Conservation (phyloP, 2,329 filamentous ascomycete genomes). For the Eutypella sp. region DNA sequence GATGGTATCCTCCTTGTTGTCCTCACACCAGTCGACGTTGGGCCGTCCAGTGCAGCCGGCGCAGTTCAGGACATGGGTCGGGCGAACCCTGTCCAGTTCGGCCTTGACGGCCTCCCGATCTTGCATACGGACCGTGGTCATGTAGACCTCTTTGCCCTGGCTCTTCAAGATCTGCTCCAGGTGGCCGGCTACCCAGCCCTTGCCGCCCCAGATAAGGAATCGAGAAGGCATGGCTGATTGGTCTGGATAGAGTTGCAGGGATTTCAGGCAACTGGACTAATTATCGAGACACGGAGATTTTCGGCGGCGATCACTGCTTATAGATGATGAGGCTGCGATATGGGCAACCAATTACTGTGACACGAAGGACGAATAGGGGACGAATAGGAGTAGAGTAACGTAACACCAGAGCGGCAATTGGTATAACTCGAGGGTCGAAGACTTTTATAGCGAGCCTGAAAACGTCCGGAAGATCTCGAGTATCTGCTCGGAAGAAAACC, state of each 20-base stretch:
- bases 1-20: constrained; percentile 62
- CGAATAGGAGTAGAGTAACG: too few relatives aligned
- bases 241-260: constrained; percentile 9
- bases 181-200: constrained; percentile 59
- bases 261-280: too few relatives aligned
- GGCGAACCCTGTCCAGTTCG: constrained; percentile 54
- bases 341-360: too few relatives aligned
- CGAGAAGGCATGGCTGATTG: constrained; percentile 24
- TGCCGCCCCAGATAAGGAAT: constrained; percentile 61
- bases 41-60: constrained; percentile 62
- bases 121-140: constrained; percentile 62
- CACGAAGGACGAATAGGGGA: too few relatives aligned
- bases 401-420: too few relatives aligned
- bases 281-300: too few relatives aligned
- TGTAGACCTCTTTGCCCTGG: constrained; percentile 56
- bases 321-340: too few relatives aligned
- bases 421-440: too few relatives aligned
- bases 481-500: too few relatives aligned
- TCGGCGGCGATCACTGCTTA: too few relatives aligned
- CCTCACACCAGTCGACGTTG: constrained; percentile 69
- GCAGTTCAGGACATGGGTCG: constrained; percentile 62
- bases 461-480: too few relatives aligned
- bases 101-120: constrained; percentile 51
- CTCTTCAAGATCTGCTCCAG: constrained; percentile 52
- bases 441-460: too few relatives aligned